phyloP scores from a whole-genome alignment of 1,284 basidiomycete species.

The Leccinum variabile region DNA sequence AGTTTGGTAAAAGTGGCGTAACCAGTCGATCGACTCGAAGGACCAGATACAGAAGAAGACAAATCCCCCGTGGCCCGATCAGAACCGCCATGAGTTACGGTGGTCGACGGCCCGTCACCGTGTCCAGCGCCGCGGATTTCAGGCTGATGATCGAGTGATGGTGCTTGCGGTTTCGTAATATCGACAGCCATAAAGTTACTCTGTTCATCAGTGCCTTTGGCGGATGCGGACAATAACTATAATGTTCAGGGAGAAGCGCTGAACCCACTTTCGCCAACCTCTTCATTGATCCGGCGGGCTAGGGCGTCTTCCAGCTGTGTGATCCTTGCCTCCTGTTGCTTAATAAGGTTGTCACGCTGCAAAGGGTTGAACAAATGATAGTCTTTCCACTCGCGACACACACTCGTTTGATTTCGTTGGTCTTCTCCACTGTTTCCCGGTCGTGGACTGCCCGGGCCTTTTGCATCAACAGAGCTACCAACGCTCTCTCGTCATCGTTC shows the following conservation, averaged over 20 bases:
- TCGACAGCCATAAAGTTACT: slow-evolving; percentile 14
- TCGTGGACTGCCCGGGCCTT: slow-evolving; percentile 47
- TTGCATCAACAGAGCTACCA: slow-evolving; percentile 44
- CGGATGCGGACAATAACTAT: slow-evolving; percentile 13
- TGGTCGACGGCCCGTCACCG: slow-evolving; percentile 10
- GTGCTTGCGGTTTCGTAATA: slow-evolving; percentile 14
- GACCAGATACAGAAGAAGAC: slow-evolving; percentile 4
- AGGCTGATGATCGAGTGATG: slow-evolving; percentile 17
- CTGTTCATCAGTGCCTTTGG: slow-evolving; percentile 20
- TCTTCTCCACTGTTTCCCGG: slow-evolving; percentile 48
- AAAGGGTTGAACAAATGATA: slow-evolving; percentile 13
- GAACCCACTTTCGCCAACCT: slow-evolving; percentile 29
- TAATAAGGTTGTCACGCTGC: slow-evolving; percentile 47
- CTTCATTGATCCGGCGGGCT: slow-evolving; percentile 41
- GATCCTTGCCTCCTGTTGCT: slow-evolving; percentile 40
- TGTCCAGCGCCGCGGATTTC: slow-evolving; percentile 22
- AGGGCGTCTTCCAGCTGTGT: slow-evolving; percentile 44
- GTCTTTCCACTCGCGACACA: slow-evolving; percentile 16
- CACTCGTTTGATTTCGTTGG: slow-evolving; percentile 53
- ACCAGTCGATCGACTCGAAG: slow-evolving; percentile 25
- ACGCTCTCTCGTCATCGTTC: slow-evolving; percentile 48
- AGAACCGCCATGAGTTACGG: slow-evolving; percentile 8
- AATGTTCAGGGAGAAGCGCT: slow-evolving; percentile 15
- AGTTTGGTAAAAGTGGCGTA: slow-evolving; percentile 28
- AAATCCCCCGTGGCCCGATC: slow-evolving; percentile 18